Percentiles rank a stretch among this genome's conserved stretches.
Evolutionary conservation across 768 basidiomycete genomes (phyloP).

Genomic region (Naematelia aurantialba): DNA sequence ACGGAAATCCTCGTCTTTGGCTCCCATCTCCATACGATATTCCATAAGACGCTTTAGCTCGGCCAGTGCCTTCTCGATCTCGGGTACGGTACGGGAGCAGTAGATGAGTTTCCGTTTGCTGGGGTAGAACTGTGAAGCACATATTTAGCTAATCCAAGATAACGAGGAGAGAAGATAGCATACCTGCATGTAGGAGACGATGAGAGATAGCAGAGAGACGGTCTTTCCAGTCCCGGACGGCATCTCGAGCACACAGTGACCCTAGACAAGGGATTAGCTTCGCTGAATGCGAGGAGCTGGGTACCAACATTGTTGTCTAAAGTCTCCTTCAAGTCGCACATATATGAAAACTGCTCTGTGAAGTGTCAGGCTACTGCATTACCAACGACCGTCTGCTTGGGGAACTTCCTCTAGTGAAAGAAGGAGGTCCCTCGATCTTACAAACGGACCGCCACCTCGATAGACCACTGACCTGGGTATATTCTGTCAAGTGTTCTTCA

Average conservation of each 20-base stretch:
- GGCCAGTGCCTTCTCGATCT: constrained; percentile 95
- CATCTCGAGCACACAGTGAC: constrained; percentile 99
- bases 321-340: constrained; percentile 96
- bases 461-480: constrained; percentile 81
- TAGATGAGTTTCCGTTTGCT: constrained; percentile 92
- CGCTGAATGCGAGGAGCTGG: neutral
- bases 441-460: too few relatives aligned
- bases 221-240: constrained; percentile 99
- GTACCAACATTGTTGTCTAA: constrained; percentile 79
- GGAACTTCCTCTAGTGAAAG: constrained; percentile 34
- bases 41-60: constrained; percentile 91
- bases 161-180: constrained; percentile 10
- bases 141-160: neutral
- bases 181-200: constrained; percentile 97
- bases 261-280: constrained; percentile 56
- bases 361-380: too few relatives aligned
- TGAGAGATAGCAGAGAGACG: constrained; percentile 87
- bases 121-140: constrained; percentile 69
- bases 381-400: neutral
- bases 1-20: constrained; percentile 74
- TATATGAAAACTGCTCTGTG: constrained; percentile 96
- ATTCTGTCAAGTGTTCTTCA: constrained; percentile 93
- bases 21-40: constrained; percentile 65
- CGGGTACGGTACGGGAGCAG: constrained; percentile 97
- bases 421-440: too few relatives aligned